Percentiles rank a stretch among this genome's conserved stretches.
Evolutionary conservation across 805 yeast species (phyloP).

Genomic region (Blastobotrys terrestris): DNA sequence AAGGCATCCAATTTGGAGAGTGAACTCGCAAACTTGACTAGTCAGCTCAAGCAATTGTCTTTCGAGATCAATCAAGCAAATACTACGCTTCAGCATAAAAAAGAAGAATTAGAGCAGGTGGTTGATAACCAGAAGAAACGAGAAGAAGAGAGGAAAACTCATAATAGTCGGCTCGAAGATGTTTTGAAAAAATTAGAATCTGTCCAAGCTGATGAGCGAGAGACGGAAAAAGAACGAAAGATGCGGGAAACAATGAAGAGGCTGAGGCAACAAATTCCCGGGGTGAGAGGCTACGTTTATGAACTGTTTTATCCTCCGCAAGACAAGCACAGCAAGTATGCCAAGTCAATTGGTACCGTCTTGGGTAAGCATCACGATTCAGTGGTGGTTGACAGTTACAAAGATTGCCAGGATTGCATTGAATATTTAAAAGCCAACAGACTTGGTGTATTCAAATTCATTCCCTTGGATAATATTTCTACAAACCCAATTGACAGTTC

Average conservation of each 20-base stretch:
- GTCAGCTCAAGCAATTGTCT: constrained; percentile 33
- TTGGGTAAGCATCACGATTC: constrained; percentile 79
- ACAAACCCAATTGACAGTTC: constrained; percentile 48
- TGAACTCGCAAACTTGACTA: constrained; percentile 35
- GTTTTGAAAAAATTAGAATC: constrained; percentile 60
- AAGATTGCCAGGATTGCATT: constrained; percentile 70
- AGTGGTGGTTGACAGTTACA: constrained; percentile 67
- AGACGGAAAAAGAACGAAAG: constrained; percentile 60
- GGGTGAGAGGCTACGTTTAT: constrained; percentile 74
- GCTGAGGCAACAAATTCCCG: constrained; percentile 70
- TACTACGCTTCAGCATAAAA: constrained; percentile 21
- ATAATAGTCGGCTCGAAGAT: constrained; percentile 60
- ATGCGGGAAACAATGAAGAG: constrained; percentile 67
- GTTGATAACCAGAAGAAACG: constrained; percentile 23
- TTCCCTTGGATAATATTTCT: constrained; percentile 76
- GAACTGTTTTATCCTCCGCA: constrained; percentile 66
- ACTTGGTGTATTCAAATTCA: constrained; percentile 77
- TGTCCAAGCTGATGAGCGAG: constrained; percentile 68
- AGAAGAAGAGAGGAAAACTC: constrained; percentile 43
- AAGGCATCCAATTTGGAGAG: constrained; percentile 16
- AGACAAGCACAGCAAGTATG: constrained; percentile 55
- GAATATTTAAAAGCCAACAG: constrained; percentile 77
- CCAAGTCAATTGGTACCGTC: constrained; percentile 65
- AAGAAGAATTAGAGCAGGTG: constrained; percentile 18
- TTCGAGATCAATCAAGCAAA: constrained; percentile 20